A percentile compares a stretch with the other conserved stretches of the same genome.
These are phyloP conservation scores for Dactylella cylindrospora DNA, from an alignment of 2,329 filamentous ascomycete genomes.

Conservation along the genomic window DNA sequence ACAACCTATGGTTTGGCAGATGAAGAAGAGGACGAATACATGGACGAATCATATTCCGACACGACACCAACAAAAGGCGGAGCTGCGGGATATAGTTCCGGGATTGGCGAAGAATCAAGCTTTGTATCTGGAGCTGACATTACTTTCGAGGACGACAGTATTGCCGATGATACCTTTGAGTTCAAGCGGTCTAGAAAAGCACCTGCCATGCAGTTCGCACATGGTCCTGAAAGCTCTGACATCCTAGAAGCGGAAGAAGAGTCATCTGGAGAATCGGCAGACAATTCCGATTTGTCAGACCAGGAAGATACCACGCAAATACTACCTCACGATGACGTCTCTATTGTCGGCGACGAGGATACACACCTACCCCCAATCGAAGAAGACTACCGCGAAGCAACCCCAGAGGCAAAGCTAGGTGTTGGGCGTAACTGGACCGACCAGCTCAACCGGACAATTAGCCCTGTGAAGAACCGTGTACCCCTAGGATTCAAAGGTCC, in stretches of 20 bases:
- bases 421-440: conserved; percentile 86
- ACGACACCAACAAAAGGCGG: conserved; percentile 47
- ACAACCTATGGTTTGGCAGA: conserved; percentile 87
- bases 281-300: conserved; percentile 35
- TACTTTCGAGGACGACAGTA: conserved; percentile 43
- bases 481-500: conserved; percentile 38
- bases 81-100: conserved; percentile 45
- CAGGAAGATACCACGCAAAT: conserved; percentile 38
- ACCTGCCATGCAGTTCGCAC: conserved; percentile 57
- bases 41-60: conserved; percentile 50
- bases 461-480: conserved; percentile 69
- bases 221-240: conserved; percentile 56
- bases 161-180: conserved; percentile 60
- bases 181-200: conserved; percentile 55
- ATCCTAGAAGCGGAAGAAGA: conserved; percentile 52
- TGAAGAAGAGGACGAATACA: conserved; percentile 69
- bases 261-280: conserved; percentile 46
- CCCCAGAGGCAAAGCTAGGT: conserved; percentile 53
- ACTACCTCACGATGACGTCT: conserved; percentile 57
- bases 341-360: conserved; percentile 64
- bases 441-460: conserved; percentile 90
- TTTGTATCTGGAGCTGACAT: conserved; percentile 48
- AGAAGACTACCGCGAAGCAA: conserved; percentile 59
- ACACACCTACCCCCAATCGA: conserved; percentile 50
- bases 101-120: conserved; percentile 30